Conservation (phyloP, 805 yeast species). For the Ogataea nitratoaversa region DNA sequence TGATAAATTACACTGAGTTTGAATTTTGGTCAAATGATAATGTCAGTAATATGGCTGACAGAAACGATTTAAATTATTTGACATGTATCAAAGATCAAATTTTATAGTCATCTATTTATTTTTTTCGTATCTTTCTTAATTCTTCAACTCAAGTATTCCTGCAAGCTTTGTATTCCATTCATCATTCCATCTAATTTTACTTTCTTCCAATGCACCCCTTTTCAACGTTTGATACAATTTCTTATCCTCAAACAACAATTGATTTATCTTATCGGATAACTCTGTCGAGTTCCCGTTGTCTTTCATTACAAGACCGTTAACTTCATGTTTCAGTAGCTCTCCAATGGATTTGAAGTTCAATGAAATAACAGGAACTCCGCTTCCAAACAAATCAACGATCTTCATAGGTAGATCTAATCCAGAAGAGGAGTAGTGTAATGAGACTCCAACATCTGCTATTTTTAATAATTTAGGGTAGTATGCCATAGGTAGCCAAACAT, state of each 20-base stretch:
- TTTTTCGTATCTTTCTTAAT: neutral
- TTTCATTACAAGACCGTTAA: constrained; percentile 62
- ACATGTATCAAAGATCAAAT: constrained; percentile 7
- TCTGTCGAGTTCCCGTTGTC: constrained; percentile 35
- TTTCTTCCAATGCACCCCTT: constrained; percentile 71
- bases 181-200: constrained; percentile 64
- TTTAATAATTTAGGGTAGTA: constrained; percentile 77
- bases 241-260: constrained; percentile 27
- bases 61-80: constrained; percentile 31
- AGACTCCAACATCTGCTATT: constrained; percentile 81
- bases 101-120: neutral
- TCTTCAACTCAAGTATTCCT: constrained; percentile 18
- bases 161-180: constrained; percentile 63
- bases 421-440: constrained; percentile 86
- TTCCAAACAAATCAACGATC: constrained; percentile 92
- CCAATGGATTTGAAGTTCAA: constrained; percentile 69
- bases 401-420: constrained; percentile 98
- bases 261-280: constrained; percentile 36
- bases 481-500: constrained; percentile 72
- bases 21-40: constrained; percentile 27
- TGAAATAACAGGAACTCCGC: constrained; percentile 88
- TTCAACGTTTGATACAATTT: constrained; percentile 38
- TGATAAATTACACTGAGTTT: constrained; percentile 13
- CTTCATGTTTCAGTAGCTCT: constrained; percentile 67
- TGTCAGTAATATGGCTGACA: constrained; percentile 29